Percentiles rank a stretch among this genome's conserved stretches.
These are phyloP conservation scores for Castanea sativa DNA, from an alignment of 306 rosid genomes.

Conservation along the genomic window DNA sequence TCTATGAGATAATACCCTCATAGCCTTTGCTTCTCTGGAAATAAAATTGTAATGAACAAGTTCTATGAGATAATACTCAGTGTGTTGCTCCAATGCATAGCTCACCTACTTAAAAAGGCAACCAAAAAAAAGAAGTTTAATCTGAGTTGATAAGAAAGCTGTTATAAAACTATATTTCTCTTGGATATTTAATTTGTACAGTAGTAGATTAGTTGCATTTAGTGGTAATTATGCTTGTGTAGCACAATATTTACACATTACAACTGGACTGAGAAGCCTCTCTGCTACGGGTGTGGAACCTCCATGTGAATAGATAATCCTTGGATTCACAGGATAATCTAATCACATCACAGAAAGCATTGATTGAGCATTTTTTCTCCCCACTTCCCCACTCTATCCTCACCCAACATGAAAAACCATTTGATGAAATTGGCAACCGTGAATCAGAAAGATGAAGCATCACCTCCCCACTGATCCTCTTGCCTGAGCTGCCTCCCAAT, in stretches of 20 bases:
- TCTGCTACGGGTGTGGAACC: slow-evolving; percentile 65
- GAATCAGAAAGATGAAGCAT: slow-evolving; percentile 48
- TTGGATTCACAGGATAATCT: slow-evolving; percentile 63
- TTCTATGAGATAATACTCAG: no score
- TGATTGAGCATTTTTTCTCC: slow-evolving; percentile 36
- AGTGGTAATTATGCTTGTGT: slow-evolving; percentile 8
- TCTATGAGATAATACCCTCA: not conserved
- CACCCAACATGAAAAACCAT: slow-evolving; percentile 90
- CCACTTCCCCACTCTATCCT: slow-evolving; percentile 73
- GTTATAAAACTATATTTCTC: slow-evolving; percentile 11
- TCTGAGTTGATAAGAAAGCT: not conserved
- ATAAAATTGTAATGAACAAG: no score
- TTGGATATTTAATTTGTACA: slow-evolving; percentile 5
- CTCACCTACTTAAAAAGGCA: no score
- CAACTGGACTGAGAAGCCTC: slow-evolving; percentile 50
- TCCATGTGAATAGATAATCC: slow-evolving; percentile 79
- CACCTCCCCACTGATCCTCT: slow-evolving; percentile 83
- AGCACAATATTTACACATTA: slow-evolving; percentile 27
- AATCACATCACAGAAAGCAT: slow-evolving; percentile 74
- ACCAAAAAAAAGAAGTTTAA: not conserved
- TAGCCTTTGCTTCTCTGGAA: no score
- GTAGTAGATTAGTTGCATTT: not conserved
- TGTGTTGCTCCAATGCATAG: no score
- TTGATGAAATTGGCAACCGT: slow-evolving; percentile 47
- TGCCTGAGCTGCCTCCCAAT: slow-evolving; percentile 36